Conservation (phyloP, 768 basidiomycete species). For the Tricholoma sp. region DNA sequence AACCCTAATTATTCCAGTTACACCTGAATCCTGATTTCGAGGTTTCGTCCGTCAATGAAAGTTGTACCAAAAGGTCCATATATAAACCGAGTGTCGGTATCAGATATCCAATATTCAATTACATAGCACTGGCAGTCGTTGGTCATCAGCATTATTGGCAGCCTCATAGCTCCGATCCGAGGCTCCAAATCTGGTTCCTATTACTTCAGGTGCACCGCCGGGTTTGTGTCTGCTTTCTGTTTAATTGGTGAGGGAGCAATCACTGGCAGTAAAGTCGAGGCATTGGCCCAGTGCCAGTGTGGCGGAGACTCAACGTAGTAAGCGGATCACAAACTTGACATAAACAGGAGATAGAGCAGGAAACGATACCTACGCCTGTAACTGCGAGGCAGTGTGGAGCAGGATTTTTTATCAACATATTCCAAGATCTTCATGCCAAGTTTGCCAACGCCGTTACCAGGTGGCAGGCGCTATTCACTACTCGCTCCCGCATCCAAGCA, state of each 20-base stretch:
- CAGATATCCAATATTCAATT: no score
- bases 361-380: constrained; percentile 14
- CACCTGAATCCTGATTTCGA: no score
- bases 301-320: background rate
- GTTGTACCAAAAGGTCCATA: no score
- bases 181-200: constrained; percentile 23
- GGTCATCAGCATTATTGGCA: no score
- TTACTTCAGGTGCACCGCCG: constrained; percentile 22
- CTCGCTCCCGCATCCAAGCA: constrained; percentile 32
- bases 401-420: constrained; percentile 30
- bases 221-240: constrained; percentile 23
- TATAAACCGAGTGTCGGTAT: no score
- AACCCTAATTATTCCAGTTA: no score
- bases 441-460: constrained; percentile 23
- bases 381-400: constrained; percentile 23
- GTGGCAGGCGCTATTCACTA: constrained; percentile 19
- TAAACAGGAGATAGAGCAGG: background rate
- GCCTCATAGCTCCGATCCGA: no score
- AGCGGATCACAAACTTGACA: constrained; percentile 3
- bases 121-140: no score
- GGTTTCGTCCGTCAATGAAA: no score
- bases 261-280: constrained; percentile 23
- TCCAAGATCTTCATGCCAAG: constrained; percentile 29
- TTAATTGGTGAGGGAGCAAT: constrained; percentile 21
- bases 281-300: constrained; percentile 23